Evolutionary conservation across 176 grass and related monocot species (phyloP), one percentile per base, ranked within the genome.

Genomic region (Oryza rufipogon): DNA sequence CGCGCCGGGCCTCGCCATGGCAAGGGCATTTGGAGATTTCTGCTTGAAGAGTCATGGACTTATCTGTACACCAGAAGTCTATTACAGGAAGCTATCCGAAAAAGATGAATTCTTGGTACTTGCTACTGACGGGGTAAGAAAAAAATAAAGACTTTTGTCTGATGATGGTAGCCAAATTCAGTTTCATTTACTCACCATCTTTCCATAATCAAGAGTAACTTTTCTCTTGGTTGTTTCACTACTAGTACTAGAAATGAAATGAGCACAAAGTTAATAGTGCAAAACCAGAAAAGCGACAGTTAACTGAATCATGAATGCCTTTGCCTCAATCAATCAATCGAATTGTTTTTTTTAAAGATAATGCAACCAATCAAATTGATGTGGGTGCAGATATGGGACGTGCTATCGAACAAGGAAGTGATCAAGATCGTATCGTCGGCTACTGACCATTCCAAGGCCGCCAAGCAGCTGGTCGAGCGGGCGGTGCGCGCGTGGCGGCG

Each of bases 31-130:
- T 5, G 95, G 95, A 1, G 95, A 97, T 44, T 92, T 94, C 74
- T 97, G 95, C 86, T 81, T 97, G 3, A 97, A 94, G 86, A 91
- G 92, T 25, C 90, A 88, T 32, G 95, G 95, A 23, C 92, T 97
- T 39, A 97, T 97, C 56, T 82, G 88, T 32, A 92, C 90, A 74
- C 95, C 95, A 38, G 81, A 91, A 78, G 78, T 97, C 70, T 94
- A 80, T 61, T 74, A 91, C 87, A 83, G 92, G 52, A 89, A 85
- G 71, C 42, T 97, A 9, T 87, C 95, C 2, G 92, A 81, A 1
- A 97, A 88, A 51, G 95, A 97, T 52, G 90, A 97, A 58, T 97
- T 97, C 74, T 48, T 97, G 71, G 92, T 97, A n/a, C 95, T 97
- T 42, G 95, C 95, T 68, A 89, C 90, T 56, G 95, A 97, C 38